These are phyloP conservation scores for Nannochloropsis salina DNA, from an alignment of 108 stramenopile species.

Conservation along the genomic window DNA sequence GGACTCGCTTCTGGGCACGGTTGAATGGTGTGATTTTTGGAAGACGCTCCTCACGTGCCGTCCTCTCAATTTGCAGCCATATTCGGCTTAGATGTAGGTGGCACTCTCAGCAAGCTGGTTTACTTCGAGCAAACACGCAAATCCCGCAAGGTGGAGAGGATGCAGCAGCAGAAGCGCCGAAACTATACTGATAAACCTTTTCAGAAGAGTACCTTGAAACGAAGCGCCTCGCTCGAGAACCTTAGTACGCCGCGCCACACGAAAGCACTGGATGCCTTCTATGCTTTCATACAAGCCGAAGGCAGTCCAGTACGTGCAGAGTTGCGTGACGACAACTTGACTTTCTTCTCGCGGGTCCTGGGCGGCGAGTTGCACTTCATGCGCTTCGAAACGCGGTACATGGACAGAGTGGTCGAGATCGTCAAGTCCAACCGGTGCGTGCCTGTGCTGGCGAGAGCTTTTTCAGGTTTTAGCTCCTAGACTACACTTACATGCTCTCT, in stretches of 20 bases:
- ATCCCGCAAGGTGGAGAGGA: slow-evolving; percentile 41
- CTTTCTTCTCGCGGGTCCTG: slow-evolving; percentile 75
- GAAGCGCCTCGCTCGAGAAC: slow-evolving; percentile 29
- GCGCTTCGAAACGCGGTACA: slow-evolving; percentile 85
- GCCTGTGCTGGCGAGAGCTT: slow-evolving; percentile 51
- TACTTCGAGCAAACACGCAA: slow-evolving; percentile 72
- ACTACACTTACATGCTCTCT: background rate
- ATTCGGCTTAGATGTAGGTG: slow-evolving; percentile 81
- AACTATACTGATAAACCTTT: slow-evolving; percentile 47
- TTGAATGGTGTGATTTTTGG: no score
- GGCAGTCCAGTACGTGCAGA: slow-evolving; percentile 53
- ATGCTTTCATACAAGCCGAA: slow-evolving; percentile 51
- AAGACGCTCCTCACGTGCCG: no score
- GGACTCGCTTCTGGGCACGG: no score
- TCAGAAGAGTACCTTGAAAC: slow-evolving; percentile 37
- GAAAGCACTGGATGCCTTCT: slow-evolving; percentile 64
- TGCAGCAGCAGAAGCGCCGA: slow-evolving; percentile 43
- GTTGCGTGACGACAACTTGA: slow-evolving; percentile 75
- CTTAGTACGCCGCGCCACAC: slow-evolving; percentile 25
- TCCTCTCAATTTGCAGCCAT: slow-evolving; percentile 39
- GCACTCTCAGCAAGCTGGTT: slow-evolving; percentile 89
- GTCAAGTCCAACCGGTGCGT: slow-evolving; percentile 62
- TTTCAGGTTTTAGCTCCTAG: background rate
- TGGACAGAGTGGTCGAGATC: slow-evolving; percentile 81
- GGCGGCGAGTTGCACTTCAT: slow-evolving; percentile 92